phyloP scores from a whole-genome alignment of 176 grass and related monocot species.

The Carex parvula region DNA sequence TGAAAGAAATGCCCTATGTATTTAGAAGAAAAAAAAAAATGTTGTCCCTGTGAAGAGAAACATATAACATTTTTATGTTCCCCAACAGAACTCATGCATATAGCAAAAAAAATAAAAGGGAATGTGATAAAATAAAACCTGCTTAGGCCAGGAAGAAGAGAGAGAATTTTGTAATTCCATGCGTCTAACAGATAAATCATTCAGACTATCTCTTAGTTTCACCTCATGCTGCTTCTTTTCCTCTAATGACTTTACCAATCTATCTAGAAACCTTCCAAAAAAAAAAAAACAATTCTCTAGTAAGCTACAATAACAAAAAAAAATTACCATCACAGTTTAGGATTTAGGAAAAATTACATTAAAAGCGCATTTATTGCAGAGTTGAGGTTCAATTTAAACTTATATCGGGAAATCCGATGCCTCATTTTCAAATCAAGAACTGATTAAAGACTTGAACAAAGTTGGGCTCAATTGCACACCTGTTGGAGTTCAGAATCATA shows the following conservation, averaged over 20 bases:
- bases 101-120: constrained; percentile 22
- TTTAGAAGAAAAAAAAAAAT: neutral
- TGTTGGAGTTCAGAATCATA: constrained; percentile 96
- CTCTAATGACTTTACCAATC: constrained; percentile 71
- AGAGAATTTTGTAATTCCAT: constrained; percentile 90
- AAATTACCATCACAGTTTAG: neutral
- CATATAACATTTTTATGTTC: neutral
- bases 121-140: constrained; percentile 32
- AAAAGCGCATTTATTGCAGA: neutral
- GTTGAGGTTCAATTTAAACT: neutral
- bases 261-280: constrained; percentile 69
- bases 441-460: no score
- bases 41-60: neutral
- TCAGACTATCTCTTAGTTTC: constrained; percentile 69
- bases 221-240: constrained; percentile 94
- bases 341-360: neutral
- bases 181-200: constrained; percentile 70
- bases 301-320: constrained; percentile 16
- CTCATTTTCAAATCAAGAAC: neutral
- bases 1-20: neutral
- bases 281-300: constrained; percentile 18
- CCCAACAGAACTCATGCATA: neutral
- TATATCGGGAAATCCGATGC: neutral
- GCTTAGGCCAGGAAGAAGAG: constrained; percentile 92
- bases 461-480: constrained; percentile 30